Base-by-base conservation (phyloP, 192 early-diverging fungal species). In the Oehlia diaphana region DNA sequence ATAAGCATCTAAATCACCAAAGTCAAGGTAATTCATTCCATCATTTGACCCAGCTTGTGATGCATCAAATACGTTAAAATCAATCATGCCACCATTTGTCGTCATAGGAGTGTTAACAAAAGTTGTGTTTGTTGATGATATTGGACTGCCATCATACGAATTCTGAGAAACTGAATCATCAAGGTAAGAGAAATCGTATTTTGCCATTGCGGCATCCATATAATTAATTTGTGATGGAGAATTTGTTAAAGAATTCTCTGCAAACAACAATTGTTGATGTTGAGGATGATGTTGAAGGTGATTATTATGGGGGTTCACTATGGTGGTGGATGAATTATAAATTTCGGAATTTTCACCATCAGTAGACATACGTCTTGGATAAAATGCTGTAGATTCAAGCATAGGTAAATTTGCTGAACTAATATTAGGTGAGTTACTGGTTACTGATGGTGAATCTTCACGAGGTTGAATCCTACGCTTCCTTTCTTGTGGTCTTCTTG, bases 301-400 rank as follows among this genome's bases (percentile, higher is more conserved):
- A n/a, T n/a, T 42, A 21, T 39, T 70, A 10, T 70, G 28, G 31
- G 50, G 53, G 21, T 70, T 70, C 26, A 67, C 26, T n/a, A 67
- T 67, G 31, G 35, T 39, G 68, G 68, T 47, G 1, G 68, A 31
- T 19, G 68, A 47, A 12, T 47, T 42, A 23, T n/a, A 70, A 21
- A 70, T 70, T 9, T 70, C 39, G 7, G 68, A 70, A 70, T 70
- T 70, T 70, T 70, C 68, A n/a, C 68, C 68, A n/a, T 70, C 68
- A n/a, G 39, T 42, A 23, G 68, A 70, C n/a, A 70, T 39, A 42
- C 68, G 68, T 19, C 68, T 37, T n/a, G 68, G 35, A 5, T 39
- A 70, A 39, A 44, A 70, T 10, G 68, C 68, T 10, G 37, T 39
- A 10, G 68, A 21, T 21, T 70, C 68, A 47, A 70, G 13, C 65